Evolutionary conservation across 106 monocot genomes (phyloP).

Genomic region (Dioscorea dumetorum): DNA sequence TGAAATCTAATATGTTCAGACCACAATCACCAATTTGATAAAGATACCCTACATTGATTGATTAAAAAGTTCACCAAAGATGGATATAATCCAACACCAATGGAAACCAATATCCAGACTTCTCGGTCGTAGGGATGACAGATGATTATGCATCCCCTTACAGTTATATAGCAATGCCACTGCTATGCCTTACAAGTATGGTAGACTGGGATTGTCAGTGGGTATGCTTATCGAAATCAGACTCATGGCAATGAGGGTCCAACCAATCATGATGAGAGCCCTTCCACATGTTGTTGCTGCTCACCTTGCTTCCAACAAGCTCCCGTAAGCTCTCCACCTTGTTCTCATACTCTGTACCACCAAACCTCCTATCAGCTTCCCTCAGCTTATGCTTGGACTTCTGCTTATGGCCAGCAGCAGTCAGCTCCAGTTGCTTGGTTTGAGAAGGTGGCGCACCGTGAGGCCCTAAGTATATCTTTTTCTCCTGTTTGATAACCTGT

Average conservation of each 20-base stretch:
- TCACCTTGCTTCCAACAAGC: conserved; percentile 20
- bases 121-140: not conserved
- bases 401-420: conserved; percentile 12
- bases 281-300: conserved; percentile 7
- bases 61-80: not conserved
- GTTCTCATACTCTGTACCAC: conserved; percentile 24
- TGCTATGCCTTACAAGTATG: no score
- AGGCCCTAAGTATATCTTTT: conserved; percentile 72
- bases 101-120: not conserved
- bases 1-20: no score
- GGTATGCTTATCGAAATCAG: conserved; percentile 29
- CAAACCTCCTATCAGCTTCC: conserved; percentile 25
- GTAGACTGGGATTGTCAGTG: not conserved
- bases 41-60: no score
- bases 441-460: conserved; percentile 79
- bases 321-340: conserved; percentile 27
- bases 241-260: conserved; percentile 40
- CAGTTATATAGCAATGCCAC: no score
- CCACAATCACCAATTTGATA: no score
- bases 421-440: conserved; percentile 17
- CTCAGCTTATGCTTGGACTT: conserved; percentile 27
- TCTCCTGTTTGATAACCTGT: conserved; percentile 17
- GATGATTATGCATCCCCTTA: not conserved
- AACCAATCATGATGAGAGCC: conserved; percentile 32
- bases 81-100: not conserved